These are phyloP conservation scores for Scorias spongiosa DNA, from an alignment of 2,329 filamentous ascomycete species.

Conservation along the genomic window DNA sequence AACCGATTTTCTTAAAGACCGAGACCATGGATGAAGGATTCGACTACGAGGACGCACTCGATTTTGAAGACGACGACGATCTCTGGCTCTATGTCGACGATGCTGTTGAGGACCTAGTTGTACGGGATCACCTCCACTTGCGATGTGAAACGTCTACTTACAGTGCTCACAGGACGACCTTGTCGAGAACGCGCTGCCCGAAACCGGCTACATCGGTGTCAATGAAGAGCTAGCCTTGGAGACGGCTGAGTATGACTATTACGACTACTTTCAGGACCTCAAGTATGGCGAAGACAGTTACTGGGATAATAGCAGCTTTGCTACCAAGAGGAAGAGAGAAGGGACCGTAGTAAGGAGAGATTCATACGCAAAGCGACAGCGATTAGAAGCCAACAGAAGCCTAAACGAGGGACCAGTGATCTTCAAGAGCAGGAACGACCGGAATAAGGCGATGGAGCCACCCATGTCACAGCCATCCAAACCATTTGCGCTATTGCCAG, in stretches of 20 bases:
- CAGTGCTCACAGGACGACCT: conserved; percentile 28
- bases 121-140: not conserved
- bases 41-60: conserved; percentile 26
- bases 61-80: conserved; percentile 23
- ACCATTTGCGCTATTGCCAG: conserved; percentile 26
- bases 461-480: conserved; percentile 12
- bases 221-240: conserved; percentile 17
- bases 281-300: conserved; percentile 34
- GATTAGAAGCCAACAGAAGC: conserved; percentile 3
- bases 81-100: conserved; percentile 33
- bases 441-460: conserved; percentile 5
- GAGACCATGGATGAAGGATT: conserved; percentile 15
- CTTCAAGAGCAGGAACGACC: conserved; percentile 9
- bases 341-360: conserved; percentile 1
- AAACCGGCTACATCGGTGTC: conserved; percentile 23
- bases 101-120: conserved; percentile 8
- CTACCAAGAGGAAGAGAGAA: conserved; percentile 1
- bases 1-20: too few species aligned
- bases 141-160: too few species aligned
- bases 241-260: conserved; percentile 30
- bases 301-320: conserved; percentile 18
- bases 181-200: conserved; percentile 31
- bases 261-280: conserved; percentile 33
- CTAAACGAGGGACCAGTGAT: conserved; percentile 7
- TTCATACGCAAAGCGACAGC: conserved; percentile 11